Percentiles rank a stretch among this genome's conserved stretches.
phyloP scores from a whole-genome alignment of 108 stramenopile genomes.

The Nitzschia sp. region DNA sequence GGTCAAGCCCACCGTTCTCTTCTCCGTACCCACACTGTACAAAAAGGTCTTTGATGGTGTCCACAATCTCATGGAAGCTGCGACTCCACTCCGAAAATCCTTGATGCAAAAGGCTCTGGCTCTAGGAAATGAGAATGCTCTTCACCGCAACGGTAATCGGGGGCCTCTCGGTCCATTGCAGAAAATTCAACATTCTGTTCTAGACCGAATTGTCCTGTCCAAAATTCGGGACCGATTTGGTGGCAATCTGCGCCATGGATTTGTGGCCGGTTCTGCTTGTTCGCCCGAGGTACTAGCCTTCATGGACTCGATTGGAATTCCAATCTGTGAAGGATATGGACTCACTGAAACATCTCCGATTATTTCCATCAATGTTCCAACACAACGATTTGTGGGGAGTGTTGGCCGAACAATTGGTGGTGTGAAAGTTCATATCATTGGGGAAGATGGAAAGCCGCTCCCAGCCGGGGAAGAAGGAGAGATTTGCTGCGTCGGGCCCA shows the following conservation, averaged over 20 bases:
- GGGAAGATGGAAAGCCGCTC: conserved; percentile 58
- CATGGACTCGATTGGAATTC: conserved; percentile 91
- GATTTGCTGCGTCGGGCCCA: conserved; percentile 84
- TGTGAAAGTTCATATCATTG: conserved; percentile 74
- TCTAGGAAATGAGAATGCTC: conserved; percentile 61
- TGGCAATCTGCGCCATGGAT: conserved; percentile 75
- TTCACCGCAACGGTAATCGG: conserved; percentile 38
- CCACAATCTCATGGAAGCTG: conserved; percentile 74
- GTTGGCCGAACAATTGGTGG: conserved; percentile 80
- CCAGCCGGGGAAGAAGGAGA: conserved; percentile 85
- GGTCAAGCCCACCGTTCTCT: conserved; percentile 84
- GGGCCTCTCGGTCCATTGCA: conserved; percentile 51
- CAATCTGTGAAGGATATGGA: conserved; percentile 91
- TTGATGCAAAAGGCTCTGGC: conserved; percentile 78
- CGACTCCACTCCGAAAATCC: conserved; percentile 56
- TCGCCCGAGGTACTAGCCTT: conserved; percentile 85
- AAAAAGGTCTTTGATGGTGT: conserved; percentile 94
- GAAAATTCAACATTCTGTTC: conserved; percentile 42
- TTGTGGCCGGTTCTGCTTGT: conserved; percentile 93
- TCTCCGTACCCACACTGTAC: conserved; percentile 93
- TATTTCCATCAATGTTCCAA: conserved; percentile 76
- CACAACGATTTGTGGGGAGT: conserved; percentile 60
- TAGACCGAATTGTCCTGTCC: conserved; percentile 79
- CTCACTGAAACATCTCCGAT: conserved; percentile 91
- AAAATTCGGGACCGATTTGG: conserved; percentile 92